A percentile compares a stretch with the other conserved stretches of the same genome.
Conservation (phyloP, 2,329 filamentous ascomycete genomes). For the Trichoderma sp. region DNA sequence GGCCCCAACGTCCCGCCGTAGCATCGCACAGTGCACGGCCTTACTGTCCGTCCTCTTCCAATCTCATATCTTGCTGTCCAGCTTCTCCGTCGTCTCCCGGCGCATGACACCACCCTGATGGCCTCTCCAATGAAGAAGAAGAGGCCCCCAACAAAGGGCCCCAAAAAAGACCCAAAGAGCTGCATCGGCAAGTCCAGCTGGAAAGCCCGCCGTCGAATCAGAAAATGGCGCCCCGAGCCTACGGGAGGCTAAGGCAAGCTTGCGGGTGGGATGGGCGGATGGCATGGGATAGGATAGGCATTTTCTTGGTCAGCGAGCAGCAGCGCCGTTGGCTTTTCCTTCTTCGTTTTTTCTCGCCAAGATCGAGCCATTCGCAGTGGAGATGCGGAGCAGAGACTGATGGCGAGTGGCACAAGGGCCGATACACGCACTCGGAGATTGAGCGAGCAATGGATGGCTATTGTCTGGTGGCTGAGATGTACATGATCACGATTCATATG, state of each 20-base stretch:
- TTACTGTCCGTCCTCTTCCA: not conserved
- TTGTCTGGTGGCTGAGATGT: not conserved
- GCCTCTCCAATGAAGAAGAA: not conserved
- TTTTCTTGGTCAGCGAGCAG: not conserved
- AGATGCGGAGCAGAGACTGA: slow-evolving; percentile 14
- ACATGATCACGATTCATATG: not conserved
- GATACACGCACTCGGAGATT: slow-evolving; percentile 11
- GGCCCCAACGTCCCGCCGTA: not conserved
- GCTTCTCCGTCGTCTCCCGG: slow-evolving; percentile 13
- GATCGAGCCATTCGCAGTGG: slow-evolving; percentile 18
- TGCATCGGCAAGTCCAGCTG: not conserved
- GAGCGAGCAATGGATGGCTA: not conserved
- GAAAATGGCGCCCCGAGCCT: not conserved
- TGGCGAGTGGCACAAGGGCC: slow-evolving; percentile 12
- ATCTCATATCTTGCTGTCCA: not conserved
- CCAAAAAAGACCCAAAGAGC: not conserved
- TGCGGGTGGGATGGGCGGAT: not conserved
- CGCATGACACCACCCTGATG: slow-evolving; percentile 15
- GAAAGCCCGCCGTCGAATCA: not conserved
- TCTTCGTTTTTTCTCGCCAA: not conserved
- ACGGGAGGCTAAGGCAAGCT: not conserved
- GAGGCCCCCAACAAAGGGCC: not conserved
- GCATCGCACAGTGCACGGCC: not conserved
- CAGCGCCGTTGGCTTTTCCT: not conserved
- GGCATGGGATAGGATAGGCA: not conserved